These are phyloP conservation scores for Garcileccinum viscosum DNA, from an alignment of 1,284 basidiomycete genomes.

Conservation along the genomic window DNA sequence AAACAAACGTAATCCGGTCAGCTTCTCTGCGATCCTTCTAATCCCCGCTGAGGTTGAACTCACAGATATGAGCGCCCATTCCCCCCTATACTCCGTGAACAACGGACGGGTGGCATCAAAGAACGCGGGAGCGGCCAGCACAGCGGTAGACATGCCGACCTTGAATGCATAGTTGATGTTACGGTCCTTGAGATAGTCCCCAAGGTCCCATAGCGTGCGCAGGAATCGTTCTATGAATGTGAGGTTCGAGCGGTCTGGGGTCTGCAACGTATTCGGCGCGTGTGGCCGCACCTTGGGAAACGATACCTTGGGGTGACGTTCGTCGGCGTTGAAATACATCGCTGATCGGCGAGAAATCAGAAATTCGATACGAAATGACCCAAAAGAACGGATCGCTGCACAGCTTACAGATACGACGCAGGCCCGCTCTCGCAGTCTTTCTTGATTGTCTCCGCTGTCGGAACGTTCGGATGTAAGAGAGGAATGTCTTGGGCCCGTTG, in stretches of 20 bases:
- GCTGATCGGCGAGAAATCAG: slow-evolving; percentile 45
- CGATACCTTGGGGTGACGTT: slow-evolving; percentile 62
- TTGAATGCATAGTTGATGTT: slow-evolving; percentile 91
- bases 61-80: slow-evolving; percentile 95
- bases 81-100: slow-evolving; percentile 85
- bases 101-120: slow-evolving; percentile 77
- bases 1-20: slow-evolving; percentile 9
- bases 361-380: slow-evolving; percentile 20
- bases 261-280: slow-evolving; percentile 84
- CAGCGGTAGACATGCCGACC: slow-evolving; percentile 79
- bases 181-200: slow-evolving; percentile 72
- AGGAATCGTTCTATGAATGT: slow-evolving; percentile 65
- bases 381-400: neutral
- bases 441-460: slow-evolving; percentile 16
- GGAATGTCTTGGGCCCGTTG: slow-evolving; percentile 28
- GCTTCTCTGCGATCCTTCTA: slow-evolving; percentile 5
- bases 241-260: slow-evolving; percentile 68
- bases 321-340: slow-evolving; percentile 63
- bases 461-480: slow-evolving; percentile 30
- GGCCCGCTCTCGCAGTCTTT: slow-evolving; percentile 24
- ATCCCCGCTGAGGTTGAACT: slow-evolving; percentile 30
- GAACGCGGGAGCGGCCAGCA: slow-evolving; percentile 87
- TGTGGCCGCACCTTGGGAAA: slow-evolving; percentile 87
- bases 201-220: slow-evolving; percentile 78
- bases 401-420: slow-evolving; percentile 50